phyloP scores from a whole-genome alignment of 495 filamentous ascomycete genomes.

The Apodospora peruviana region DNA sequence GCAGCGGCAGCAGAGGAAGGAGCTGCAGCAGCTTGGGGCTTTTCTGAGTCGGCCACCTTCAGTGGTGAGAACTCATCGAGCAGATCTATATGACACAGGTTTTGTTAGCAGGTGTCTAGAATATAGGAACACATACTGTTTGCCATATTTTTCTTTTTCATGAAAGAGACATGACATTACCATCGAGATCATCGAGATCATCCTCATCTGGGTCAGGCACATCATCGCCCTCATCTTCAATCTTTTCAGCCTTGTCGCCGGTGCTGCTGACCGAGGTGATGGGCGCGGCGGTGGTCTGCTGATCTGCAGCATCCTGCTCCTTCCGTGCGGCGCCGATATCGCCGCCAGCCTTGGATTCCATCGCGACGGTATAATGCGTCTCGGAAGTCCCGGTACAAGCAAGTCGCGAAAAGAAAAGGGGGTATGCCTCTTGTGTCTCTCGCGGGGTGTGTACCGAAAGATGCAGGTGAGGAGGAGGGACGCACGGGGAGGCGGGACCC shows the following conservation, averaged over 20 bases:
- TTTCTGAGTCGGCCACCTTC: constrained; percentile 41
- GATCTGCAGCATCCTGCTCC: constrained; percentile 3
- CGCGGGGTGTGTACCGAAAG: constrained; percentile 1
- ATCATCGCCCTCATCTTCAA: constrained; percentile 33
- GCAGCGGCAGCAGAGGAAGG: not conserved
- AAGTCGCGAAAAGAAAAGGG: not conserved
- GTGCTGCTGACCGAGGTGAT: no score
- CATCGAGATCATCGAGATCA: constrained; percentile 89
- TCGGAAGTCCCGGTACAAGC: constrained; percentile 1
- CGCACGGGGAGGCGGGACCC: not conserved
- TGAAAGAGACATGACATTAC: constrained; percentile 33
- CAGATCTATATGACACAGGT: constrained; percentile 53
- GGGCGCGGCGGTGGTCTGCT: not conserved
- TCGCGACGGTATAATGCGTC: not conserved
- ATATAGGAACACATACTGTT: no score
- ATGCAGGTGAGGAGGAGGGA: not conserved
- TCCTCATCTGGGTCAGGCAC: constrained; percentile 74
- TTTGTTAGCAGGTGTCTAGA: no score
- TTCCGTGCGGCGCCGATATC: constrained; percentile 11
- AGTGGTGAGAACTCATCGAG: constrained; percentile 78
- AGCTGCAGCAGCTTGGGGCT: constrained; percentile 24
- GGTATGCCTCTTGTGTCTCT: not conserved
- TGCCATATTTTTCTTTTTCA: not conserved
- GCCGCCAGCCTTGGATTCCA: constrained; percentile 15
- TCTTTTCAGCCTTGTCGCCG: constrained; percentile 7